Percentiles rank a stretch among this genome's conserved stretches.
Evolutionary conservation across 495 filamentous ascomycete genomes (phyloP).

Genomic region (Xylaria curta): DNA sequence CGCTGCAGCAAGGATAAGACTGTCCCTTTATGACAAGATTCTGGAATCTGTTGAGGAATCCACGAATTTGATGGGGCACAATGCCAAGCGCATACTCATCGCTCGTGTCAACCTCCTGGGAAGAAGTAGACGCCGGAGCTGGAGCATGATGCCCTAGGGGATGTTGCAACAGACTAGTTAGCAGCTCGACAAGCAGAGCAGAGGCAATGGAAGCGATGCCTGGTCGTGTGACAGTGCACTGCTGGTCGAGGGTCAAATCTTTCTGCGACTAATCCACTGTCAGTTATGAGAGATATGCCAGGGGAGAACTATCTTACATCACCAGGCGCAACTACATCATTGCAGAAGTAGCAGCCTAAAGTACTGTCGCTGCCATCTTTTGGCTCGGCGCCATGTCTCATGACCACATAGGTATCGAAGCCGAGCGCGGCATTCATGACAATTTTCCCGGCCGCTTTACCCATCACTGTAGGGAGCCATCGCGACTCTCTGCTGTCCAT

Average conservation of each 20-base stretch:
- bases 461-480: slow-evolving; percentile 98
- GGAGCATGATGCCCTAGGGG: slow-evolving; percentile 68
- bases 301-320: slow-evolving; percentile 70
- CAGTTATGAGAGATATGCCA: slow-evolving; percentile 41
- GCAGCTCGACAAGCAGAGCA: slow-evolving; percentile 86
- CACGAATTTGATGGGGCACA: slow-evolving; percentile 91
- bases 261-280: slow-evolving; percentile 76
- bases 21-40: slow-evolving; percentile 81
- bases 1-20: slow-evolving; percentile 90
- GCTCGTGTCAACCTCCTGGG: slow-evolving; percentile 60
- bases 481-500: slow-evolving; percentile 96
- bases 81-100: slow-evolving; percentile 79
- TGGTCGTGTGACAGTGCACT: slow-evolving; percentile 96
- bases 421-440: slow-evolving; percentile 96
- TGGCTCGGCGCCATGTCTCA: slow-evolving; percentile 80
- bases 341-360: slow-evolving; percentile 97
- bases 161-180: slow-evolving; percentile 89
- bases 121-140: slow-evolving; percentile 45
- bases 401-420: slow-evolving; percentile 95
- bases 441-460: slow-evolving; percentile 88
- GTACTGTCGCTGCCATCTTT: slow-evolving; percentile 62
- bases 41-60: slow-evolving; percentile 85
- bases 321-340: slow-evolving; percentile 92
- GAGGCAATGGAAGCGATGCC: slow-evolving; percentile 92
- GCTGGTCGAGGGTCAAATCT: slow-evolving; percentile 93